Conservation (phyloP, 257 asterid genomes). For the Solanum clarkiae region DNA sequence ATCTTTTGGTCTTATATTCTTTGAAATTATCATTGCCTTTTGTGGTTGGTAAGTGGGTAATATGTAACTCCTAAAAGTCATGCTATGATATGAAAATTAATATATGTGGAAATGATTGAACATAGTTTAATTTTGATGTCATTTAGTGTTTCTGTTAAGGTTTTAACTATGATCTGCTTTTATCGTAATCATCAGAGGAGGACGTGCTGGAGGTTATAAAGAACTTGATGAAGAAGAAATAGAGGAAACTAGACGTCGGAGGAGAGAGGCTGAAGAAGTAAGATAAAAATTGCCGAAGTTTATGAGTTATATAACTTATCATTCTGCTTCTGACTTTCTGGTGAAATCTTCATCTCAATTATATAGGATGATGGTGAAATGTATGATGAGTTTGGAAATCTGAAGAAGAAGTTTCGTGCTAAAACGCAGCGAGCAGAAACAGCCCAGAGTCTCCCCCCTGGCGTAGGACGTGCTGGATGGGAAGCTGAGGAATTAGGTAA, state of each 20-base stretch:
- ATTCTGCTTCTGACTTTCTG: neutral
- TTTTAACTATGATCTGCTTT: constrained; percentile 1
- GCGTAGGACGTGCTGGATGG: constrained; percentile 99
- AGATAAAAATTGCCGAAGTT: neutral
- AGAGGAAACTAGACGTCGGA: constrained; percentile 84
- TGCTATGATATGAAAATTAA: neutral
- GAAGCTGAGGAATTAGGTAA: constrained; percentile 89
- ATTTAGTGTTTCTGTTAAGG: neutral
- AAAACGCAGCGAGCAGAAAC: constrained; percentile 68
- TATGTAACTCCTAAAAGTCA: neutral
- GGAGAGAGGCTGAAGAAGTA: constrained; percentile 94
- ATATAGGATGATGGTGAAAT: constrained; percentile 98
- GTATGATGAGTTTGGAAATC: constrained; percentile 98
- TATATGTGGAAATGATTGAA: neutral
- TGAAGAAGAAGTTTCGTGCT: constrained; percentile 91
- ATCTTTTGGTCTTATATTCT: neutral
- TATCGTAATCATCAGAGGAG: constrained; percentile 53
- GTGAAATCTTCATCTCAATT: neutral
- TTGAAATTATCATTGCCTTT: neutral
- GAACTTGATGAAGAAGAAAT: constrained; percentile 96
- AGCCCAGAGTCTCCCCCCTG: constrained; percentile 58
- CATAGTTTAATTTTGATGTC: neutral
- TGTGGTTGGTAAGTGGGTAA: neutral
- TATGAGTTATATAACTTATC: neutral
- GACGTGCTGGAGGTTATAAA: constrained; percentile 99